Evolutionary conservation across 306 rosid genomes (phyloP).

Genomic region (Phaseolus lunatus): DNA sequence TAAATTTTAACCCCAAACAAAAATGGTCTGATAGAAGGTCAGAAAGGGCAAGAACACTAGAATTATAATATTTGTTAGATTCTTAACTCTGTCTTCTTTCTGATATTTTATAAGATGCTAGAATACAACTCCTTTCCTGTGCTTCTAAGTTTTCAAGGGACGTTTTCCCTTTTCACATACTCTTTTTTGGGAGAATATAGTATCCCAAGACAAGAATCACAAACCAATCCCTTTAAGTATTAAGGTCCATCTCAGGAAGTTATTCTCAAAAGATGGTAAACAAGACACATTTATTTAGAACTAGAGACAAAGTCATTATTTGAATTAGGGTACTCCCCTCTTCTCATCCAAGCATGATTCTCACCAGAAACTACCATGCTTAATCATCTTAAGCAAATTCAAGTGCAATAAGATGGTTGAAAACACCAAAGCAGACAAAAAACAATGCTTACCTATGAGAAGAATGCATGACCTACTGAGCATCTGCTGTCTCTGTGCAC

Average conservation of each 20-base stretch:
- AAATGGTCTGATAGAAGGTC: neutral
- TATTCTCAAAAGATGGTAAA: neutral
- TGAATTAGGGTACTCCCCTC: slow-evolving; percentile 1
- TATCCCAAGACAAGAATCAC: neutral
- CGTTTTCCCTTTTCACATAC: neutral
- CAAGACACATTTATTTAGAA: neutral
- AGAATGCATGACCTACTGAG: slow-evolving; percentile 82
- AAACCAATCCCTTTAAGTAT: neutral
- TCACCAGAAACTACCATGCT: neutral
- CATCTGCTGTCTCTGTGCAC: slow-evolving; percentile 45
- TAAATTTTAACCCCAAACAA: neutral
- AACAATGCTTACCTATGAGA: slow-evolving; percentile 69
- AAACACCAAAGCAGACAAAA: neutral
- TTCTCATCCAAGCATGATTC: slow-evolving; percentile 13
- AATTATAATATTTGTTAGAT: slow-evolving; percentile 15
- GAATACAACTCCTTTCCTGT: slow-evolving; percentile 14
- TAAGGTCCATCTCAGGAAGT: neutral
- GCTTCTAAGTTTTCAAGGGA: neutral
- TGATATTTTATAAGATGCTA: neutral
- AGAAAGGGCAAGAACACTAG: slow-evolving; percentile 7
- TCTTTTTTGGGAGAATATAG: neutral
- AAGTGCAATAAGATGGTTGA: neutral
- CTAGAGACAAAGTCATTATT: slow-evolving; percentile 8
- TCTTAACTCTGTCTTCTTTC: neutral
- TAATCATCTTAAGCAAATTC: slow-evolving; percentile 8